These are phyloP conservation scores for Senna siamea DNA, from an alignment of 306 rosid species.

Conservation along the genomic window DNA sequence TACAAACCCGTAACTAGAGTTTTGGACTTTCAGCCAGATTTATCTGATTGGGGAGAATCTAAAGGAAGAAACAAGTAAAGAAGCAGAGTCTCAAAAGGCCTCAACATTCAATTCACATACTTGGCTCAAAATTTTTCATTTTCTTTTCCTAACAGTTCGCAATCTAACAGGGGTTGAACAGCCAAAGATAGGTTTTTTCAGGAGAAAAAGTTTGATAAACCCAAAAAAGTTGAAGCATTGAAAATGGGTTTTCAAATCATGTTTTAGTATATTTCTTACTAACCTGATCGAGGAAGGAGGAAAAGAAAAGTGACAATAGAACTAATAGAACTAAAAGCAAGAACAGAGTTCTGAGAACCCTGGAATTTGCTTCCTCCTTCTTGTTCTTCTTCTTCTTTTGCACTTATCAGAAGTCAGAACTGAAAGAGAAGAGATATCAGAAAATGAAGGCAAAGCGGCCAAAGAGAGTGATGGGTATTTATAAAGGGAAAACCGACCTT, in stretches of 20 bases:
- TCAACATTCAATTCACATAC: too few species aligned
- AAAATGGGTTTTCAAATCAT: slow-evolving; percentile 38
- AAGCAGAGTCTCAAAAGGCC: too few species aligned
- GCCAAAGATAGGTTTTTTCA: slow-evolving; percentile 34
- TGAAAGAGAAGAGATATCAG: slow-evolving; percentile 47
- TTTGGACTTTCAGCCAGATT: too few species aligned
- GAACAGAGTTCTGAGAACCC: slow-evolving; percentile 48
- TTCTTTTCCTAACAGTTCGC: slow-evolving; percentile 27
- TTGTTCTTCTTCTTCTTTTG: slow-evolving; percentile 23
- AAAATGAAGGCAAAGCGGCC: slow-evolving; percentile 56
- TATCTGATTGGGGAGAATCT: slow-evolving; percentile 27
- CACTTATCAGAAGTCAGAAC: slow-evolving; percentile 39
- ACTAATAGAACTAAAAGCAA: slow-evolving; percentile 38
- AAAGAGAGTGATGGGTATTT: slow-evolving; percentile 54
- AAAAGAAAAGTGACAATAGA: slow-evolving; percentile 36
- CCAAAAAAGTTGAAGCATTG: slow-evolving; percentile 51
- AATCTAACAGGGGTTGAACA: slow-evolving; percentile 25
- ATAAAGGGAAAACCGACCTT: slow-evolving; percentile 58
- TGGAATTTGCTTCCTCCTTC: slow-evolving; percentile 8
- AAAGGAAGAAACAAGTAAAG: not conserved
- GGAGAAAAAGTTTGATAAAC: slow-evolving; percentile 38
- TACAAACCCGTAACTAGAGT: too few species aligned
- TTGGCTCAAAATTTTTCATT: too few species aligned
- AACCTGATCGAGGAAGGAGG: slow-evolving; percentile 43
- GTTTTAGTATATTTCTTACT: slow-evolving; percentile 58